Base-by-base conservation (phyloP, 2,329 filamentous ascomycete genomes). In the Fusarium nygamai region DNA sequence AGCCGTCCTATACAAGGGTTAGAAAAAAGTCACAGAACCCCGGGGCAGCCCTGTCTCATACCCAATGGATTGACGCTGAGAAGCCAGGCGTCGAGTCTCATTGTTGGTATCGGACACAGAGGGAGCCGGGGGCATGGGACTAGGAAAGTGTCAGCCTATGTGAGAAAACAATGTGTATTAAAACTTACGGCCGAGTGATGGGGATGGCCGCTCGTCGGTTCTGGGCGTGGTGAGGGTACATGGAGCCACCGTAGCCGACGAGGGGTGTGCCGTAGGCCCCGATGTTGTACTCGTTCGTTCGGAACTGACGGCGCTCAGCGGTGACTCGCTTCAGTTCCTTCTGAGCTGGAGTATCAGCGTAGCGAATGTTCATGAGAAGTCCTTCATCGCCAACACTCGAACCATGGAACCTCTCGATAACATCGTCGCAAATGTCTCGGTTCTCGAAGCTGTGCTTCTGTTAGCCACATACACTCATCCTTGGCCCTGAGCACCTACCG, bases 301-400 rank as follows among this genome's bases (percentile, higher is more conserved):
- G 94, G 85, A 98, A 98, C 80, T 97, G 94, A 70, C 96, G 95
- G 66, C 95, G 94, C 82, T 98, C 95, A 38, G 96, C 95, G 47
- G 96, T 98, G 81, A 98, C 93, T 74, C 96, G 93, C 88, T 99
- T 99, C 77, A 99, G 88, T 81, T 96, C 91, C 87, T 99, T 99
- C 84, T 99, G 96, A 72, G 96, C 93, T 63, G 96, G 94, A 43
- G 96, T 99, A 81, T 99, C 96, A 72, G 97, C 96, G 82, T 97
- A 99, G 75, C 96, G 95, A 77, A 99, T 95, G 84, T 98, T 95
- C 84, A 96, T 90, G 73, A 95, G 92, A 74, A 96, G 90, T 34
- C 92, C 91, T 79, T 97, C 94, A 39, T 93, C 91, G 46, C 93
- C 93, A 75, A 94, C 89, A 36, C 89, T 86, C 76, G 92, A 86